These are phyloP conservation scores for Populus tomentosa DNA, from an alignment of 441 rosid genomes.

Conservation along the genomic window DNA sequence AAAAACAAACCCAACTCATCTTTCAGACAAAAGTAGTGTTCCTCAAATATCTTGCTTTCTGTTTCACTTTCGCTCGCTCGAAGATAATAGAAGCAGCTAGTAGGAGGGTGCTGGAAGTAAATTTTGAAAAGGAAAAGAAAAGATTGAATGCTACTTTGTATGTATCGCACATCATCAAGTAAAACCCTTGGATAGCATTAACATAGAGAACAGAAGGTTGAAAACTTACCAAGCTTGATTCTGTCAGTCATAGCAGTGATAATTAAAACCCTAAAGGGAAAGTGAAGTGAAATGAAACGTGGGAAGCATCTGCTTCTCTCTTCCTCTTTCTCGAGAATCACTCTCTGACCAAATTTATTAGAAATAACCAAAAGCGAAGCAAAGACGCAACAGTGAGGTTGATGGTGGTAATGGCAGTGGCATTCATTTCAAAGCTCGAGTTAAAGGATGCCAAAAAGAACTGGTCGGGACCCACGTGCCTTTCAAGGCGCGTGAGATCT, in stretches of 20 bases:
- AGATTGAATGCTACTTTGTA: background rate
- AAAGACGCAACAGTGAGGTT: background rate
- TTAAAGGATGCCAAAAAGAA: conserved; percentile 35
- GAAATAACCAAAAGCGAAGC: conserved; percentile 14
- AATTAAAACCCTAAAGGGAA: conserved; percentile 7
- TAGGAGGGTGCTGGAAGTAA: conserved; percentile 7
- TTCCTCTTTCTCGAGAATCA: conserved; percentile 13
- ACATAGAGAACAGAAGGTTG: conserved; percentile 15
- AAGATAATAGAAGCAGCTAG: background rate
- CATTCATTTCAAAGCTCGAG: conserved; percentile 32
- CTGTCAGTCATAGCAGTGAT: background rate
- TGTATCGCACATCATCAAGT: conserved; percentile 6
- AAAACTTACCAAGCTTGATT: conserved; percentile 30
- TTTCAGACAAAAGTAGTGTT: conserved; percentile 9
- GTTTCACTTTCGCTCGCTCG: conserved; percentile 9
- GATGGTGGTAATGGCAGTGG: background rate
- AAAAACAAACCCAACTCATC: conserved; percentile 19
- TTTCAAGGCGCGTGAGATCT: conserved; percentile 33
- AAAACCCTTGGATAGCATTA: conserved; percentile 21
- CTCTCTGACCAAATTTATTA: conserved; percentile 4
- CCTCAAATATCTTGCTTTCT: background rate
- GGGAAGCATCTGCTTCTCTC: background rate
- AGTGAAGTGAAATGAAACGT: conserved; percentile 16
- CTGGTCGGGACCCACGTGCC: conserved; percentile 30
- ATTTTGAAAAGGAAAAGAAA: background rate